Percentiles rank a stretch among this genome's conserved stretches.
These are phyloP conservation scores for Colletotrichum spinosum DNA, from an alignment of 2,329 filamentous ascomycete species.

Conservation along the genomic window DNA sequence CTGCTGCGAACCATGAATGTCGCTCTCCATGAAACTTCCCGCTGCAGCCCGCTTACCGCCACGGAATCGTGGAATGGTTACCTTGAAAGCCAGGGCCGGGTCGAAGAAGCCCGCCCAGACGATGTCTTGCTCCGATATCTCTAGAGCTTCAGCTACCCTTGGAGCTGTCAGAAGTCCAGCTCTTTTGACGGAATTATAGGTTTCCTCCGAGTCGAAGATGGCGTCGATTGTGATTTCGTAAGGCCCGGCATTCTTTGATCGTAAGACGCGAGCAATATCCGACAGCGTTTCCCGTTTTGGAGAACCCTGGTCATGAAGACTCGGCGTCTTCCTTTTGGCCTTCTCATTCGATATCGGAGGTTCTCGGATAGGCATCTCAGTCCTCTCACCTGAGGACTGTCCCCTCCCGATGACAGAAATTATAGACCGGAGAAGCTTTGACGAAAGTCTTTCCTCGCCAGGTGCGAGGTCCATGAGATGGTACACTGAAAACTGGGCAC, in stretches of 20 bases:
- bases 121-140: constrained; percentile 43
- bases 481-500: constrained; percentile 59
- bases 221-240: constrained; percentile 65
- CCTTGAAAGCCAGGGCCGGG: constrained; percentile 59
- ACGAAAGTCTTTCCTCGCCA: constrained; percentile 40
- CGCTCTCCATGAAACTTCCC: constrained; percentile 24
- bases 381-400: background rate
- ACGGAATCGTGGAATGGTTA: constrained; percentile 47
- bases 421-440: background rate
- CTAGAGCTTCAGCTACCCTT: constrained; percentile 48
- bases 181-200: constrained; percentile 50
- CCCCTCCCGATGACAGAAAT: background rate
- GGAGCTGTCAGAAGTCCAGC: constrained; percentile 49
- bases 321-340: background rate
- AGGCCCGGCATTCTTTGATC: constrained; percentile 64
- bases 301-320: background rate
- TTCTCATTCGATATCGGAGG: too few species aligned
- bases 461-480: constrained; percentile 58
- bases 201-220: constrained; percentile 53
- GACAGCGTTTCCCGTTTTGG: constrained; percentile 31
- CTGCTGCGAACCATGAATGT: constrained; percentile 30
- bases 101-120: constrained; percentile 57
- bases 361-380: too few species aligned
- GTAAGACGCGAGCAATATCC: constrained; percentile 54
- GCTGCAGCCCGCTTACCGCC: constrained; percentile 13